Conservation (phyloP, 1,139 yeast genomes). For the Debaryomycetaceae sp. region DNA sequence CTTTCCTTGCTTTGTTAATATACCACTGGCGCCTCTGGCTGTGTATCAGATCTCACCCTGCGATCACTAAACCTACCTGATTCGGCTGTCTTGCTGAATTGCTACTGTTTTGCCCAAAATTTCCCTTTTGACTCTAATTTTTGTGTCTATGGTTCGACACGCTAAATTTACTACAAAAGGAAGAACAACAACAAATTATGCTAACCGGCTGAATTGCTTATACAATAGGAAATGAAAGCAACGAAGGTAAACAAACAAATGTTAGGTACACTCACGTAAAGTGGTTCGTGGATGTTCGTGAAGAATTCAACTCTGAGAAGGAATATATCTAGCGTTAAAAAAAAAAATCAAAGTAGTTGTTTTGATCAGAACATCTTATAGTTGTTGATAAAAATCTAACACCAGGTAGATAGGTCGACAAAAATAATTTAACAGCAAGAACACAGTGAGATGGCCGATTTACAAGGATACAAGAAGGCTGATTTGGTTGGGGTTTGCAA, state of each 20-base stretch:
- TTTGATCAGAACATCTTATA: background rate
- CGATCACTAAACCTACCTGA: background rate
- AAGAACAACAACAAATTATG: constrained; percentile 2
- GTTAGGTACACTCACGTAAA: background rate
- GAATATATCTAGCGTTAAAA: background rate
- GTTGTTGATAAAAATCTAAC: background rate
- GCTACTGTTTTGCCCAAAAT: background rate
- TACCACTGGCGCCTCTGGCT: no score
- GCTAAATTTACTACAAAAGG: constrained; percentile 3
- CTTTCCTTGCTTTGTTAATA: no score
- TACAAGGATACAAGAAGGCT: constrained; percentile 32
- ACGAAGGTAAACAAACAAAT: constrained; percentile 3
- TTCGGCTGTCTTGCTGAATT: background rate
- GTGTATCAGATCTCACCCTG: no score
- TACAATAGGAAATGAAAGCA: background rate
- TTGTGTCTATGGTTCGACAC: background rate
- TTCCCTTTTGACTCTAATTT: background rate
- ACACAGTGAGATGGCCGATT: constrained; percentile 21
- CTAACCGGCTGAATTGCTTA: background rate
- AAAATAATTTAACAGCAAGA: background rate
- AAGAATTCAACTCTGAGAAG: background rate
- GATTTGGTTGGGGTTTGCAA: constrained; percentile 36
- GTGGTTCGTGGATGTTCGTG: background rate
- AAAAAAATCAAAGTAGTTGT: background rate
- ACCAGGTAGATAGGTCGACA: background rate